Base-by-base conservation (phyloP, 208 protist species). In the Crithidia mellificae region DNA sequence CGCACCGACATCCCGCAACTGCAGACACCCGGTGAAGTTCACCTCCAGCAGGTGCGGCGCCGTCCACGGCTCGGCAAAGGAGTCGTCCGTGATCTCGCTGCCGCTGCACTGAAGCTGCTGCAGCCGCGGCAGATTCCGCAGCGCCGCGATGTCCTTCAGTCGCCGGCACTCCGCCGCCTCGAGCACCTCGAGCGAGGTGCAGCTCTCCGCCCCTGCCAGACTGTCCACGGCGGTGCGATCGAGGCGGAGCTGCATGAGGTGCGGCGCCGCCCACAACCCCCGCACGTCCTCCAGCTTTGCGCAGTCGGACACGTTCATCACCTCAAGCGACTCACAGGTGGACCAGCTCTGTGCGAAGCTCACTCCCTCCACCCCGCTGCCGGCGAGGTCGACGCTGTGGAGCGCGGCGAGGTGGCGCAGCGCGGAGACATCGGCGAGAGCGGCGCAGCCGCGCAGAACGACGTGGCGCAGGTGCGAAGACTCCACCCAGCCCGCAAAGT, bases 1-100 rank as follows among this genome's bases (percentile, higher is more conserved):
- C 1, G 54, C 63, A 2, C 46, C 29, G 25, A 74, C 34, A 17
- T 58, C 59, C 3, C 56, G 49, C 51, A 74, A 2, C 53, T 55
- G 38, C 58, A 50, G 25, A 44, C 57, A 73, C 20, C 54, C 59
- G 6, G 39, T 27, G 19, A 79, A 24, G 32, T 62, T 67, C 34
- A 82, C 24, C 55, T 73, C 55, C 25, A 70, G 52, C 64, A 83
- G 46, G 36, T 56, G 63, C 34, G 65, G 72, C 30, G 64, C 67
- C 22, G 68, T 72, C 72, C 77, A 76, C 68, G 62, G 54, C 6
- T 32, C 61, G 0, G 43, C 20, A 30, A 78, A 78, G 22, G 73
- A 68, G 25, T 65, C 39, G 30, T 69, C 53, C 6, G 43, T 66
- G 32, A 72, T 41, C 19, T 44, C 32, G 30, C 50, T 73, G n/a